Percentiles rank a stretch among this genome's conserved stretches.
These are phyloP conservation scores for Ziziphus jujuba DNA, from an alignment of 306 rosid species.

Conservation along the genomic window DNA sequence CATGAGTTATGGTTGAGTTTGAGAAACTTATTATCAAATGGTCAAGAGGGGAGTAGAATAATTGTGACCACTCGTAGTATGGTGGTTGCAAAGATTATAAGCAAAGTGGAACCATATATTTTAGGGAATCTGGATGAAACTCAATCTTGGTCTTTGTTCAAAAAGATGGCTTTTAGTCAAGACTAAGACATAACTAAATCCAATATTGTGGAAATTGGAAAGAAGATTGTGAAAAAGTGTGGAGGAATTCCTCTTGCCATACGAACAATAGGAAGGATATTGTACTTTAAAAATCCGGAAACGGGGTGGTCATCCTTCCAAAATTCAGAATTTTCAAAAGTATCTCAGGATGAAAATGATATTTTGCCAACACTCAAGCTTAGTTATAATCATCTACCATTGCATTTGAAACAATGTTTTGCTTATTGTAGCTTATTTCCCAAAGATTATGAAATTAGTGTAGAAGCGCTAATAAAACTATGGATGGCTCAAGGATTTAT, in stretches of 20 bases:
- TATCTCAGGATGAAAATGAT: background rate
- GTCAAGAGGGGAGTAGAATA: background rate
- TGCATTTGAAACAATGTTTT: background rate
- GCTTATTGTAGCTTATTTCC: background rate
- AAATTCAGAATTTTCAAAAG: background rate
- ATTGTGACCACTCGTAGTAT: background rate
- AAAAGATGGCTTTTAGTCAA: background rate
- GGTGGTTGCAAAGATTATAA: background rate
- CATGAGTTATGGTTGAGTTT: too few relatives aligned
- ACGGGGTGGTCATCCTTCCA: slow-evolving; percentile 1
- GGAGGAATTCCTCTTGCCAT: background rate
- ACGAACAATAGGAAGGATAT: background rate
- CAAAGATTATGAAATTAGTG: slow-evolving; percentile 7
- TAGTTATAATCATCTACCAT: background rate
- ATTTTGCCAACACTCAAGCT: background rate
- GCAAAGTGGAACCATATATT: background rate
- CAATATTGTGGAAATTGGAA: background rate
- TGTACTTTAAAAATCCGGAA: background rate
- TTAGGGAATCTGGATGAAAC: background rate
- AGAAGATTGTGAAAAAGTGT: background rate
- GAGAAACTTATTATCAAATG: background rate
- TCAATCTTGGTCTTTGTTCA: slow-evolving; percentile 1
- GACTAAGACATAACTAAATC: too few relatives aligned
- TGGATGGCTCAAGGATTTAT: slow-evolving; percentile 8
- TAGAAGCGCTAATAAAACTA: background rate